Base-by-base conservation (phyloP, 129 eudicot genomes). In the Apium graveolens region DNA sequence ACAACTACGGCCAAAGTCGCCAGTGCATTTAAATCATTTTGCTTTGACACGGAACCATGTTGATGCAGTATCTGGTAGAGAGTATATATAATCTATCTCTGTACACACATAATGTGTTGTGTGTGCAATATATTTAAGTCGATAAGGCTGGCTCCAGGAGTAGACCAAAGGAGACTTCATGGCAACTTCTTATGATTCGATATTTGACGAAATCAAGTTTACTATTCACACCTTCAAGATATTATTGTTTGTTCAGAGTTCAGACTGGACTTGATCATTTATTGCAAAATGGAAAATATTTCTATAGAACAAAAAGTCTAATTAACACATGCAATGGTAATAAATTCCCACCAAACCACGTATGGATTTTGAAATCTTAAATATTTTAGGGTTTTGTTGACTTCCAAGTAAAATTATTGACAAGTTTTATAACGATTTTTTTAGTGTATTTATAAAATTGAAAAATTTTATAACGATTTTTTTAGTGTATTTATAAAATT, bases 1-100 rank as follows among this genome's bases (percentile, higher is more conserved):
- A 85, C 24, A 82, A 79, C 31, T 72, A 37, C 89, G 89, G 89
- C 89, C 53, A 42, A 20, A 70, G 75, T 70, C 60, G 35, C 37
- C 5, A 71, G 46, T 42, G 46, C 75, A 71, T 71, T 68, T 68
- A 68, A 68, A 18, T 35, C 44, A 34, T 18, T 70, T 60, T 42
- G 82, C 76, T 57, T 85, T 82, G 85, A 85, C 85, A 85, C 88
- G 88, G 42, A 76, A 82, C 68, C 11, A 11, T 60, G 17, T 26
- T 53, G 62, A 53, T 53, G 60, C n/a, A n/a, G n/a, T 51, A 51
- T 5, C 0, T 5, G 60, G 60, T 20, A 18, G 18, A n/a, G n/a
- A n/a, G n/a, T n/a, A n/a, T n/a, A n/a, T n/a, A n/a, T n/a, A n/a
- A 51, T 18, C 60, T 51, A 51, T 51, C 26, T 53, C 63, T 53